Percentiles rank a stretch among this genome's conserved stretches.
phyloP scores from a whole-genome alignment of 306 rosid species.

The Fagus crenata region DNA sequence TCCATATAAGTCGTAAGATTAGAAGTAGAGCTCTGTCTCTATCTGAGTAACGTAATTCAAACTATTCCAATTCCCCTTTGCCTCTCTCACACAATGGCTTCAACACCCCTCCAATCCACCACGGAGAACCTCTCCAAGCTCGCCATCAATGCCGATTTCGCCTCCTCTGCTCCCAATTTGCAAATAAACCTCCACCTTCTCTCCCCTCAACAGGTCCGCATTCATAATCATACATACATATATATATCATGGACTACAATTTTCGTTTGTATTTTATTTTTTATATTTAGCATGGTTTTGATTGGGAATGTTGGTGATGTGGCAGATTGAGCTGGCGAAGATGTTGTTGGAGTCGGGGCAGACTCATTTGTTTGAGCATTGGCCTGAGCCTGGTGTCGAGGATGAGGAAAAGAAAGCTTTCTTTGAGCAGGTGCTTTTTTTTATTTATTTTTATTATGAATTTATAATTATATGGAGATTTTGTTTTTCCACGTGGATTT shows the following conservation, averaged over 20 bases:
- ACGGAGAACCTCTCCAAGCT: conserved; percentile 37
- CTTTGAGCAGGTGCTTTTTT: conserved; percentile 63
- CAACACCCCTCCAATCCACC: conserved; percentile 32
- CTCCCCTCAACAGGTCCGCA: conserved; percentile 54
- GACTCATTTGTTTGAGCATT: conserved; percentile 66
- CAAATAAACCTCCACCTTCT: conserved; percentile 54
- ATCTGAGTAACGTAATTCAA: no score
- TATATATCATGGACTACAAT: not conserved
- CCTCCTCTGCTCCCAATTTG: conserved; percentile 51
- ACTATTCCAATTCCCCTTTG: no score
- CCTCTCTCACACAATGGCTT: conserved; percentile 41
- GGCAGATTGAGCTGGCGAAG: conserved; percentile 67
- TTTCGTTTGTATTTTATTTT: not conserved
- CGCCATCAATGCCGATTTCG: conserved; percentile 39
- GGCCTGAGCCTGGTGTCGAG: conserved; percentile 77
- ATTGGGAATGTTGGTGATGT: conserved; percentile 24
- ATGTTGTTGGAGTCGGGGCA: conserved; percentile 60
- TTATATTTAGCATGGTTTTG: not conserved
- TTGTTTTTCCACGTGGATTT: not conserved
- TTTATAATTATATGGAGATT: not conserved
- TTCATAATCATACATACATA: not conserved
- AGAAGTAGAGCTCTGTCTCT: no score
- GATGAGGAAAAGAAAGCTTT: conserved; percentile 70
- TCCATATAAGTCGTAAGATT: no score
- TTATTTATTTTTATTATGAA: not conserved